A percentile compares a stretch with the other conserved stretches of the same genome.
Conservation (phyloP, 2,329 filamentous ascomycete genomes). For the Tolypocladium ovalisporum region DNA sequence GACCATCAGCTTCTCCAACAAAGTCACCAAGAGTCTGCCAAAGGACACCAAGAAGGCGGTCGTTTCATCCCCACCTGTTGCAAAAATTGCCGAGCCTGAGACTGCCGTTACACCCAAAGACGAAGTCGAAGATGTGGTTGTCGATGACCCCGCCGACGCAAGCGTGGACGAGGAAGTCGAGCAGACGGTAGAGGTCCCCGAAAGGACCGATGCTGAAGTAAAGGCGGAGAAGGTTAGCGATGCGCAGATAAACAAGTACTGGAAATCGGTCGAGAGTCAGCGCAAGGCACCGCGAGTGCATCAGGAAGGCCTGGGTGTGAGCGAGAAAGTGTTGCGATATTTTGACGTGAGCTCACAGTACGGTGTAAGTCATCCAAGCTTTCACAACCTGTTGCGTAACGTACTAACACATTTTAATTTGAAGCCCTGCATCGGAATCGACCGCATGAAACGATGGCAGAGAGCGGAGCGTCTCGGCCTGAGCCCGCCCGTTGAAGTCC, state of each 20-base stretch:
- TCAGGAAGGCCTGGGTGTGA: slow-evolving; percentile 57
- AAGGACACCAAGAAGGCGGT: slow-evolving; percentile 36
- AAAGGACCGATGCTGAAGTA: slow-evolving; percentile 41
- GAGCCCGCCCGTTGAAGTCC: slow-evolving; percentile 80
- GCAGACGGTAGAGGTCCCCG: slow-evolving; percentile 16
- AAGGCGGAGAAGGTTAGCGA: slow-evolving; percentile 55
- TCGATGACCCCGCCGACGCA: slow-evolving; percentile 11
- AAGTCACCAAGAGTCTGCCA: slow-evolving; percentile 42
- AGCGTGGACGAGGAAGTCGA: slow-evolving; percentile 14
- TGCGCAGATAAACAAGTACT: slow-evolving; percentile 65
- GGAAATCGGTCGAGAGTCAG: slow-evolving; percentile 59
- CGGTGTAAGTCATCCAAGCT: slow-evolving; percentile 54
- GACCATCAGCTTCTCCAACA: slow-evolving; percentile 46
- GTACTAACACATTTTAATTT: slow-evolving; percentile 4
- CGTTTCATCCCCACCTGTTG: slow-evolving; percentile 20
- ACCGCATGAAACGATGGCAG: slow-evolving; percentile 75
- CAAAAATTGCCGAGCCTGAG: slow-evolving; percentile 21
- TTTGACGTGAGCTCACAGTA: slow-evolving; percentile 90
- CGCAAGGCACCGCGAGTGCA: slow-evolving; percentile 64
- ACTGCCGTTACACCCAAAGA: slow-evolving; percentile 8
- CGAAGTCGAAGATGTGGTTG: slow-evolving; percentile 10
- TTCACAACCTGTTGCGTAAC: neutral
- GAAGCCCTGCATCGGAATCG: slow-evolving; percentile 80
- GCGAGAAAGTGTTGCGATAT: slow-evolving; percentile 81
- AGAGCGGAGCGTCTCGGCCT: slow-evolving; percentile 73